These are phyloP conservation scores for Trichoderma atroviride DNA, from an alignment of 2,329 filamentous ascomycete species.

Conservation along the genomic window DNA sequence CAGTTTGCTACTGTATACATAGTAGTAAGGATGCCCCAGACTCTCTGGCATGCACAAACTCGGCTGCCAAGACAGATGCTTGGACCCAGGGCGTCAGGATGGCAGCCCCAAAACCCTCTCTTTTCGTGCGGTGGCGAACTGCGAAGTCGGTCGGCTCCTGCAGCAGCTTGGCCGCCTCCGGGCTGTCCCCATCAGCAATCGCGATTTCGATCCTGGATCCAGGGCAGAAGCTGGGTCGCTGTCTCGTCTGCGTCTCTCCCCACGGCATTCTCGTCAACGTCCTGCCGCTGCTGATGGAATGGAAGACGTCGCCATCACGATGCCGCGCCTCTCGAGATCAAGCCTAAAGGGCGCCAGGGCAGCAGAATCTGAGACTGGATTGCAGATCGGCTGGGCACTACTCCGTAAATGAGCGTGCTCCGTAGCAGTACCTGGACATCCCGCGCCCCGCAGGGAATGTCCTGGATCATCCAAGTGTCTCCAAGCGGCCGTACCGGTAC, in stretches of 20 bases:
- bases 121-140: conserved; percentile 19
- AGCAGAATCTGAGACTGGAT: conserved; percentile 41
- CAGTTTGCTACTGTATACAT: not conserved
- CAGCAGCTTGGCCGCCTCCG: not conserved
- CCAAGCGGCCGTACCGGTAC: not conserved
- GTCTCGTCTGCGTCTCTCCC: not conserved
- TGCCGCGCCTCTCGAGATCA: not conserved
- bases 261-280: not conserved
- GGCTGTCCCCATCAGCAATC: conserved; percentile 16
- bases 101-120: conserved; percentile 23
- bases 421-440: conserved; percentile 25
- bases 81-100: not conserved
- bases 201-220: conserved; percentile 16
- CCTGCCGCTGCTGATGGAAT: not conserved
- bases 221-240: not conserved
- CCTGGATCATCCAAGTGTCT: not conserved
- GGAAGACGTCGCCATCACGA: not conserved
- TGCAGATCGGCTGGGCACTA: conserved; percentile 38
- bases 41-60: not conserved
- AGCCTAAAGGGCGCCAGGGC: conserved; percentile 11
- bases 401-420: conserved; percentile 31
- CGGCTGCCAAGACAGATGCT: conserved; percentile 6
- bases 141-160: conserved; percentile 4
- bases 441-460: conserved; percentile 22
- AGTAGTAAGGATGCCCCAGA: conserved; percentile 6